A percentile compares a stretch with the other conserved stretches of the same genome.
Evolutionary conservation across 1,284 basidiomycete species (phyloP).

Genomic region (Ustilago crameri): DNA sequence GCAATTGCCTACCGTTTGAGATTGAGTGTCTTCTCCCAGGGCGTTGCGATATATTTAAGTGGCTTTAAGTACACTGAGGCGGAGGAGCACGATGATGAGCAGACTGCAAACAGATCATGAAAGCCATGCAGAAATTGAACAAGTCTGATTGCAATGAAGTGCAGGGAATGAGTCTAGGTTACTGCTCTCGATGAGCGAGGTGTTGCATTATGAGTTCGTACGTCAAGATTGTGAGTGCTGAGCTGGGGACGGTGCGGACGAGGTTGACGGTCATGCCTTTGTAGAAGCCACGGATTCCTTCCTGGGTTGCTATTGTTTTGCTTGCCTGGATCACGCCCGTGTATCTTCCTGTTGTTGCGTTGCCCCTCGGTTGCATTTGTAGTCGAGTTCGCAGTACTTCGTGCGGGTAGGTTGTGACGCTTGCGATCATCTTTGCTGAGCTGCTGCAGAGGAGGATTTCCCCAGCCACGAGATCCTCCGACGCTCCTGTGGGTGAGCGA

Average conservation of each 20-base stretch:
- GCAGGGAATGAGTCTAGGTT: too few species aligned
- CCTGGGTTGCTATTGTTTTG: constrained; percentile 48
- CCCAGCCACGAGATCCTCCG: constrained; percentile 27
- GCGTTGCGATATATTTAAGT: too few species aligned
- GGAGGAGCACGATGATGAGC: too few species aligned
- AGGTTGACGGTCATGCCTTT: constrained; percentile 66
- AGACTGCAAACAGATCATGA: too few species aligned
- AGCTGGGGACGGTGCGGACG: constrained; percentile 63
- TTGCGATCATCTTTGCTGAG: constrained; percentile 67
- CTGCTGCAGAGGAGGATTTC: constrained; percentile 62
- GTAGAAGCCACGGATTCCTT: constrained; percentile 64
- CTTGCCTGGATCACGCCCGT: constrained; percentile 56
- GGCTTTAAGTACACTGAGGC: too few species aligned
- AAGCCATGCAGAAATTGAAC: too few species aligned
- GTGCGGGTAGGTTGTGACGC: constrained; percentile 65
- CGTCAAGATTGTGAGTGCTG: constrained; percentile 64
- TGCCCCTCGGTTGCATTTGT: constrained; percentile 60
- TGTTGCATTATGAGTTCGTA: constrained; percentile 66
- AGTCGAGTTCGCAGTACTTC: constrained; percentile 65
- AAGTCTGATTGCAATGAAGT: too few species aligned
- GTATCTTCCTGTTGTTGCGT: constrained; percentile 32
- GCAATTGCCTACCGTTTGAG: too few species aligned
- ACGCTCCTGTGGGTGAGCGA: too few species aligned
- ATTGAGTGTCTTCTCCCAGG: too few species aligned
- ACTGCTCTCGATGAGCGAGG: constrained; percentile 13